Evolutionary conservation across 768 basidiomycete species (phyloP).

Genomic region (Crepidotus variabilis): DNA sequence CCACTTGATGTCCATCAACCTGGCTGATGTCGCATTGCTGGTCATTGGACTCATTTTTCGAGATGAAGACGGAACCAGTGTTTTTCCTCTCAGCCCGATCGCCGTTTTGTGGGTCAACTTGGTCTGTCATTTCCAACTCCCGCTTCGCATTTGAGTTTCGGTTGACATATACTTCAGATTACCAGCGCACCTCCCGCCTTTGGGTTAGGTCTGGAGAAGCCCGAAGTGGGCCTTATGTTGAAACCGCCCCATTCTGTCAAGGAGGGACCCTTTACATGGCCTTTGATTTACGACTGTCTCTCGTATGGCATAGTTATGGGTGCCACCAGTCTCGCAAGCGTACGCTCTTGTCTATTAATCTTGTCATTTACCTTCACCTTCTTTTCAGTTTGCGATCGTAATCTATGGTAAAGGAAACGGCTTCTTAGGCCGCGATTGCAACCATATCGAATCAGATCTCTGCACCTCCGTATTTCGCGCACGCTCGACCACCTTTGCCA

Average conservation of each 20-base stretch:
- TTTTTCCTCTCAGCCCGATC: constrained; percentile 56
- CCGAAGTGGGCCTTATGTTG: constrained; percentile 47
- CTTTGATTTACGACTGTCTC: constrained; percentile 33
- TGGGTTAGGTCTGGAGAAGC: constrained; percentile 49
- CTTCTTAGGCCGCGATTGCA: constrained; percentile 28
- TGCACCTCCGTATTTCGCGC: constrained; percentile 31
- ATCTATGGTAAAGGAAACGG: constrained; percentile 30
- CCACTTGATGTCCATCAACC: constrained; percentile 49
- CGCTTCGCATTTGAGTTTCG: no score
- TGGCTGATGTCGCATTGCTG: constrained; percentile 51
- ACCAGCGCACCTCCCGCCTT: constrained; percentile 51
- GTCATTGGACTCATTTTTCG: constrained; percentile 56
- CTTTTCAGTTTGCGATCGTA: constrained; percentile 35
- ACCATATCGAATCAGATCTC: constrained; percentile 20
- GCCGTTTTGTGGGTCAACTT: constrained; percentile 52
- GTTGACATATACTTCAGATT: constrained; percentile 19
- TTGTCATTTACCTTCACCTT: constrained; percentile 18
- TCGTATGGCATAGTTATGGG: constrained; percentile 36
- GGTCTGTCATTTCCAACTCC: constrained; percentile 27
- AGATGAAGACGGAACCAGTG: constrained; percentile 39
- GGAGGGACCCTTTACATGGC: constrained; percentile 35
- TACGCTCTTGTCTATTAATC: constrained; percentile 14
- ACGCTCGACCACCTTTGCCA: constrained; percentile 33
- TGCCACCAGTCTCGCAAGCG: constrained; percentile 26
- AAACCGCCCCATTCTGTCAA: constrained; percentile 36